Evolutionary conservation across 768 basidiomycete species (phyloP).

Genomic region (Amanita rimosa): DNA sequence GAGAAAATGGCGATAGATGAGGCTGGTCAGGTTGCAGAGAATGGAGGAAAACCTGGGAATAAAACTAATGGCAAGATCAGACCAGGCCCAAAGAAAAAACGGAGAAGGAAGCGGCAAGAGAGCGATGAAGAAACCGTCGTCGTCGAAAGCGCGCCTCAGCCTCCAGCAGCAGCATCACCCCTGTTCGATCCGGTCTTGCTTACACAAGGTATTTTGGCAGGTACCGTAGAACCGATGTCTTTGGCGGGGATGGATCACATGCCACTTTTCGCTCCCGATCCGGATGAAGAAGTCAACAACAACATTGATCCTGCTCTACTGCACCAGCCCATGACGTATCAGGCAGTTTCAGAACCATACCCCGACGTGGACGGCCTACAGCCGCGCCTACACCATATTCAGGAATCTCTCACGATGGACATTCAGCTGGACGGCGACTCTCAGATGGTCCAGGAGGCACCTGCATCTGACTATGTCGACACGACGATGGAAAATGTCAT

Average conservation of each 20-base stretch:
- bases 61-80: slow-evolving; percentile 21
- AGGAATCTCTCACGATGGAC: neutral
- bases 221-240: slow-evolving; percentile 10
- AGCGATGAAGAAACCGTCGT: slow-evolving; percentile 23
- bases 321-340: slow-evolving; percentile 11
- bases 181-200: slow-evolving; percentile 48
- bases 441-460: neutral
- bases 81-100: slow-evolving; percentile 25
- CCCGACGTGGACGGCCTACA: neutral
- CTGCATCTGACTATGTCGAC: slow-evolving; percentile 28
- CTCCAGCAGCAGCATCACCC: slow-evolving; percentile 12
- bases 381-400: neutral
- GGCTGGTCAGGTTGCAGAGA: slow-evolving; percentile 13
- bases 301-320: slow-evolving; percentile 53
- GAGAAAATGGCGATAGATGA: slow-evolving; percentile 31
- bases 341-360: neutral
- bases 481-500: slow-evolving; percentile 51
- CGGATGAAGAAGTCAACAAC: slow-evolving; percentile 28
- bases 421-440: neutral
- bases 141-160: slow-evolving; percentile 12
- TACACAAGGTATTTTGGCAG: slow-evolving; percentile 57
- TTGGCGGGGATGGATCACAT: slow-evolving; percentile 21
- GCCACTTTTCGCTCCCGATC: slow-evolving; percentile 34
- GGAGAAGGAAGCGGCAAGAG: slow-evolving; percentile 26
- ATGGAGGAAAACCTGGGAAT: slow-evolving; percentile 15